A percentile compares a stretch with the other conserved stretches of the same genome.
Conservation (phyloP, 2,329 filamentous ascomycete species). For the Pseudogymnoascus sp. region DNA sequence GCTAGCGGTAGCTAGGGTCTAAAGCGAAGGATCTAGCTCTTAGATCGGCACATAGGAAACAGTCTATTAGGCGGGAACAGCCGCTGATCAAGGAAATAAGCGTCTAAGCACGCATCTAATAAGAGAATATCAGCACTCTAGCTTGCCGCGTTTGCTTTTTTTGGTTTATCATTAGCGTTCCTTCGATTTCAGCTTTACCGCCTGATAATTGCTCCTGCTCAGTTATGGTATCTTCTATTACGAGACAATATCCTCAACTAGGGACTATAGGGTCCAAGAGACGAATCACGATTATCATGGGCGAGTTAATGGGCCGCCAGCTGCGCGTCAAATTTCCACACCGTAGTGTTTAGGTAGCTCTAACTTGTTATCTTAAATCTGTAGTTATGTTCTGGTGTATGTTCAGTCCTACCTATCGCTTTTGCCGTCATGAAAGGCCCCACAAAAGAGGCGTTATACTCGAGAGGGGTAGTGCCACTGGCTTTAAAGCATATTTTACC, state of each 20-base stretch:
- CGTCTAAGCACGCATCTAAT: neutral
- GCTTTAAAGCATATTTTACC: neutral
- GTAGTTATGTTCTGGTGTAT: neutral
- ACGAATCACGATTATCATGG: neutral
- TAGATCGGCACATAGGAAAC: neutral
- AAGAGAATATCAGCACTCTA: neutral
- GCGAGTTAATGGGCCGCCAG: neutral
- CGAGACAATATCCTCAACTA: neutral
- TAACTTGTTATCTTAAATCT: neutral
- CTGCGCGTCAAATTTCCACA: neutral
- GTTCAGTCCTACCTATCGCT: neutral
- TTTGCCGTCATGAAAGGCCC: neutral
- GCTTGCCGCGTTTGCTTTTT: neutral
- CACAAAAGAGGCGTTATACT: neutral
- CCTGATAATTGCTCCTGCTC: neutral
- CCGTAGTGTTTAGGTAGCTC: neutral
- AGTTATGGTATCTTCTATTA: neutral
- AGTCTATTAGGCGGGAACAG: neutral
- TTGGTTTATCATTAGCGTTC: neutral
- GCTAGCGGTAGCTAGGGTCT: neutral
- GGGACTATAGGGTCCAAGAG: neutral
- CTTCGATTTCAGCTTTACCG: neutral
- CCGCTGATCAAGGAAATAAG: neutral
- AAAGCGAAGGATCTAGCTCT: neutral
- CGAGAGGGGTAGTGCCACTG: neutral